Percentiles rank a stretch among this genome's conserved stretches.
phyloP scores from a whole-genome alignment of 495 filamentous ascomycete genomes.

The Terfezia claveryi region DNA sequence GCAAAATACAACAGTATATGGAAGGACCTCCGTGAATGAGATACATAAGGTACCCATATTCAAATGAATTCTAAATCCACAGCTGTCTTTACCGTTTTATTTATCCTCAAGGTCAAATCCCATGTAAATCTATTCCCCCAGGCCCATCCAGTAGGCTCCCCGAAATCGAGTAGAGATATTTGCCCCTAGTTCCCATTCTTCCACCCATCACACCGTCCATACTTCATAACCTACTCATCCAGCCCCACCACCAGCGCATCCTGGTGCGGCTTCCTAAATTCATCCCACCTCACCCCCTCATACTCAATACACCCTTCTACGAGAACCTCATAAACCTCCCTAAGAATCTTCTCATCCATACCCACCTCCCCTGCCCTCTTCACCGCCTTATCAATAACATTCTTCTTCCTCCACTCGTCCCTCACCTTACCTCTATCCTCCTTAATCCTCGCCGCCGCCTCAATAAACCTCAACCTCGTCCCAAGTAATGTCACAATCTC shows the following conservation, averaged over 20 bases:
- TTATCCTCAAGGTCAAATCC: no score
- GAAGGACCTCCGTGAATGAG: no score
- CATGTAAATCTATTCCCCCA: no score
- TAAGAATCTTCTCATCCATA: slow-evolving; percentile 9
- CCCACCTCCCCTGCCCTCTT: slow-evolving; percentile 10
- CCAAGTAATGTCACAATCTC: slow-evolving; percentile 16
- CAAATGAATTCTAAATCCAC: no score
- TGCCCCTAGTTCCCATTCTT: no score
- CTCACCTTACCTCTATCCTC: slow-evolving; percentile 9
- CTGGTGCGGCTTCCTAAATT: slow-evolving; percentile 3
- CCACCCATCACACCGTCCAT: no score
- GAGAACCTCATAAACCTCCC: slow-evolving; percentile 12
- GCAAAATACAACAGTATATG: no score
- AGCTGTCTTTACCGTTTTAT: no score
- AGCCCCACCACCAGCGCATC: background rate
- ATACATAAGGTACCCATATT: no score
- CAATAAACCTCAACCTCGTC: slow-evolving; percentile 17
- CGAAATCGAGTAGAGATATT: no score
- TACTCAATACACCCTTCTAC: slow-evolving; percentile 17
- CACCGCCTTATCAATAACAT: slow-evolving; percentile 14
- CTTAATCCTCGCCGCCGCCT: slow-evolving; percentile 18
- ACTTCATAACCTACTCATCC: no score
- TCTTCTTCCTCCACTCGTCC: slow-evolving; percentile 17
- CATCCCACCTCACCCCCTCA: slow-evolving; percentile 11
- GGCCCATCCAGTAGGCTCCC: no score